phyloP scores from a whole-genome alignment of 2,329 filamentous ascomycete genomes.

The Fusarium beomiforme region DNA sequence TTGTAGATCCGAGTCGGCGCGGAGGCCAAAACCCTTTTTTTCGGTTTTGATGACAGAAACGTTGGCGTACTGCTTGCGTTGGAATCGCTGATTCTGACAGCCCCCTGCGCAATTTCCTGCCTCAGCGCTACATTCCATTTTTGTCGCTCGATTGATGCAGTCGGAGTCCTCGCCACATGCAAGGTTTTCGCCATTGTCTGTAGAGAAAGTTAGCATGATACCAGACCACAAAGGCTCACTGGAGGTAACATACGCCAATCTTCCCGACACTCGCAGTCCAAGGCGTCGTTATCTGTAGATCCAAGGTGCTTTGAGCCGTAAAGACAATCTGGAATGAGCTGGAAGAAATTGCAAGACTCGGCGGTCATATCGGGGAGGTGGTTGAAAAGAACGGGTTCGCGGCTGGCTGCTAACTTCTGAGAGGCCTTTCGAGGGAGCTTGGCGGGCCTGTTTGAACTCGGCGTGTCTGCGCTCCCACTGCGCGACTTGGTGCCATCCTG shows the following conservation, averaged over 20 bases:
- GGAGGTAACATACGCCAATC: slow-evolving; percentile 83
- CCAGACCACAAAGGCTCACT: background rate
- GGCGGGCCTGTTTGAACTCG: slow-evolving; percentile 65
- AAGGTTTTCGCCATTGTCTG: slow-evolving; percentile 74
- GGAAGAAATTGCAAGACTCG: slow-evolving; percentile 80
- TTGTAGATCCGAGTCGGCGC: slow-evolving; percentile 79
- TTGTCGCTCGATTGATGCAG: slow-evolving; percentile 97
- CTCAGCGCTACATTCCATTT: slow-evolving; percentile 91
- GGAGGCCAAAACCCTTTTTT: slow-evolving; percentile 95
- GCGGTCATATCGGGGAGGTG: slow-evolving; percentile 81
- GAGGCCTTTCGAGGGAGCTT: slow-evolving; percentile 80
- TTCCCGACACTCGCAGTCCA: slow-evolving; percentile 95
- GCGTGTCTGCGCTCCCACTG: slow-evolving; percentile 59
- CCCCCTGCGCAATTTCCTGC: slow-evolving; percentile 83
- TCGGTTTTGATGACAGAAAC: slow-evolving; percentile 98
- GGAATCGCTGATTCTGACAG: slow-evolving; percentile 96
- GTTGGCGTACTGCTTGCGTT: slow-evolving; percentile 86
- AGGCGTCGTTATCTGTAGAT: slow-evolving; percentile 85
- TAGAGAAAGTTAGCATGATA: slow-evolving; percentile 24
- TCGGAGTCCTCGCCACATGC: slow-evolving; percentile 97
- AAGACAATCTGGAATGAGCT: slow-evolving; percentile 83
- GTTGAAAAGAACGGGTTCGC: slow-evolving; percentile 73
- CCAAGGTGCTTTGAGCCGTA: slow-evolving; percentile 94
- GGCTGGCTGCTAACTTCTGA: slow-evolving; percentile 70
- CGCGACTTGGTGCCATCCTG: slow-evolving; percentile 58